Percentiles rank a stretch among this genome's conserved stretches.
phyloP scores from a whole-genome alignment of 2,329 filamentous ascomycete genomes.

The Microdochium paspali region DNA sequence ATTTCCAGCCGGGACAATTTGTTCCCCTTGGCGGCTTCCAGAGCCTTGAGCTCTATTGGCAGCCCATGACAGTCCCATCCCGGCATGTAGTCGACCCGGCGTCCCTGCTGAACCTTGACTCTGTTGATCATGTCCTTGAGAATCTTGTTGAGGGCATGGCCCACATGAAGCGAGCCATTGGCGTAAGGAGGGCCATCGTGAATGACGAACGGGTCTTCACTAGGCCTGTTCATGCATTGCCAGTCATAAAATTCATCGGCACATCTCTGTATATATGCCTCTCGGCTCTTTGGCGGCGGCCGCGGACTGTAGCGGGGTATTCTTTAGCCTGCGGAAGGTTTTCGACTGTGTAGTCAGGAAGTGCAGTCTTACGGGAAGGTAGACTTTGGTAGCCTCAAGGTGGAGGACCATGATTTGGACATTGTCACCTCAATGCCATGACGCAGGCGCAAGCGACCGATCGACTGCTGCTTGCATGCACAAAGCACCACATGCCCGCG shows the following conservation, averaged over 20 bases:
- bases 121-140: slow-evolving; percentile 89
- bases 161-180: slow-evolving; percentile 84
- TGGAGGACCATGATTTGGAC: slow-evolving; percentile 61
- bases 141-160: slow-evolving; percentile 94
- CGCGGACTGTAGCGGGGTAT: slow-evolving; percentile 31
- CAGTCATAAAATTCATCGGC: slow-evolving; percentile 84
- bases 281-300: slow-evolving; percentile 37
- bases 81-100: slow-evolving; percentile 70
- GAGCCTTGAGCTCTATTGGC: slow-evolving; percentile 91
- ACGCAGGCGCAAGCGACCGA: background rate
- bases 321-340: background rate
- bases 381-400: slow-evolving; percentile 65
- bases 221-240: slow-evolving; percentile 55
- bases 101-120: slow-evolving; percentile 69
- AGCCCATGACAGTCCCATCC: slow-evolving; percentile 98
- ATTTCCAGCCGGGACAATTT: slow-evolving; percentile 48
- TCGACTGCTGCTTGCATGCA: background rate
- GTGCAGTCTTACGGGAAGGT: slow-evolving; percentile 52
- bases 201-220: slow-evolving; percentile 59
- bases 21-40: slow-evolving; percentile 40
- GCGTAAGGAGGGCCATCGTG: slow-evolving; percentile 97
- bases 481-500: background rate
- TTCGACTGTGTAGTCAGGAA: background rate
- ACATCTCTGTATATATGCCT: slow-evolving; percentile 61
- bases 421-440: slow-evolving; percentile 19